Conservation (phyloP, 2,329 filamentous ascomycete species). For the Ceratocystis harringtonii region DNA sequence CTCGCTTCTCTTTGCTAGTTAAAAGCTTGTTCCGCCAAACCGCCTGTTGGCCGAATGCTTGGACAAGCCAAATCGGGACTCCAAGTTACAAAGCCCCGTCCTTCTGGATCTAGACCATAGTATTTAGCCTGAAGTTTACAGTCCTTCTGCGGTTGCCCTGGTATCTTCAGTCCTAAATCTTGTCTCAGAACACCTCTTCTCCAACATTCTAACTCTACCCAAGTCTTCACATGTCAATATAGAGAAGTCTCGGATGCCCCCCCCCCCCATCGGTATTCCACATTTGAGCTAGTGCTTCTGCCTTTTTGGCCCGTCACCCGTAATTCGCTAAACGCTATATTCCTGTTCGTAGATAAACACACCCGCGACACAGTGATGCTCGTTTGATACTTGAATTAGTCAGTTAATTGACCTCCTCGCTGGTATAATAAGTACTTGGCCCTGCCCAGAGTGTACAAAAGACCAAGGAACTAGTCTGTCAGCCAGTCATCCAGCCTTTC, state of each 20-base stretch:
- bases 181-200: neutral
- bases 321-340: neutral
- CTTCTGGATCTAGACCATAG: neutral
- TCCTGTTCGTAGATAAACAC: neutral
- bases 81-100: neutral
- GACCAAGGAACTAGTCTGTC: neutral
- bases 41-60: neutral
- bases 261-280: neutral
- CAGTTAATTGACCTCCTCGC: neutral
- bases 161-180: too few relatives aligned
- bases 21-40: neutral
- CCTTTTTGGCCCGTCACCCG: neutral
- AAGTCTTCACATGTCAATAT: neutral
- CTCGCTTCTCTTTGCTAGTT: neutral
- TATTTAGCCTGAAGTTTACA: neutral
- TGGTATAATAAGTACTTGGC: neutral
- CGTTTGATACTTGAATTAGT: neutral
- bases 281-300: neutral
- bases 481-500: neutral
- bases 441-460: neutral
- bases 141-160: too few relatives aligned
- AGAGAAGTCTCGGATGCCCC: neutral
- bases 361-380: neutral
- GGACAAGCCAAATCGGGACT: too few relatives aligned
- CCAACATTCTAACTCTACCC: neutral